Conservation (phyloP, 345 rosid genomes). For the Syzygium aromaticum region DNA sequence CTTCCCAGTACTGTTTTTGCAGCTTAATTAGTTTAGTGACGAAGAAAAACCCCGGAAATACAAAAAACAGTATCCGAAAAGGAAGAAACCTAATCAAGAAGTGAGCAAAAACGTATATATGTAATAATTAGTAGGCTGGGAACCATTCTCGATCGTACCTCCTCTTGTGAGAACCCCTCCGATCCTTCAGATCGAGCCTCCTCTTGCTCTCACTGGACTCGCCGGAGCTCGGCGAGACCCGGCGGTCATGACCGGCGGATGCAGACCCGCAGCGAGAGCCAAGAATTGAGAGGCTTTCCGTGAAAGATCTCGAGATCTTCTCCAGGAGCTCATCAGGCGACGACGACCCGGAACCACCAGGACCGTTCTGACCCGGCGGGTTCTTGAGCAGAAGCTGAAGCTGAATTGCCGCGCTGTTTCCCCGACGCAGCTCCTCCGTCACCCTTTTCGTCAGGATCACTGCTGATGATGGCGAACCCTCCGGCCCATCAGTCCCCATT, state of each 20-base stretch:
- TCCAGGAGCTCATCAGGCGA: slow-evolving; percentile 21
- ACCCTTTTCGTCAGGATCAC: background rate
- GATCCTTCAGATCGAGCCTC: slow-evolving; percentile 23
- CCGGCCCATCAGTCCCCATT: background rate
- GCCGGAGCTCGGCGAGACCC: slow-evolving; percentile 22
- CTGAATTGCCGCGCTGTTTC: slow-evolving; percentile 26
- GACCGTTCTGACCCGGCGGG: background rate
- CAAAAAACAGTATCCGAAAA: background rate
- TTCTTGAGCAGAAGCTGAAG: slow-evolving; percentile 33
- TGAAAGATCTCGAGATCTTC: slow-evolving; percentile 41
- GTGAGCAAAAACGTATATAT: background rate
- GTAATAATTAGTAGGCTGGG: background rate
- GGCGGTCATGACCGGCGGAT: background rate
- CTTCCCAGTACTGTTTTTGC: background rate
- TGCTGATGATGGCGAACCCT: background rate
- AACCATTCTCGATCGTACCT: slow-evolving; percentile 27
- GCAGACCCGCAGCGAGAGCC: slow-evolving; percentile 19
- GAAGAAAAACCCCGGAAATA: background rate
- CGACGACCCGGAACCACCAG: background rate
- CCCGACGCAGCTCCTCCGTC: slow-evolving; percentile 31
- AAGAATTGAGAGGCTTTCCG: slow-evolving; percentile 23
- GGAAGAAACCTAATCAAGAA: background rate
- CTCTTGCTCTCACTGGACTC: slow-evolving; percentile 55
- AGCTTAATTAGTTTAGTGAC: background rate
- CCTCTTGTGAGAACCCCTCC: slow-evolving; percentile 79